These are phyloP conservation scores for Metschnikowia gelsemii DNA, from an alignment of 805 yeast genomes.

Conservation along the genomic window DNA sequence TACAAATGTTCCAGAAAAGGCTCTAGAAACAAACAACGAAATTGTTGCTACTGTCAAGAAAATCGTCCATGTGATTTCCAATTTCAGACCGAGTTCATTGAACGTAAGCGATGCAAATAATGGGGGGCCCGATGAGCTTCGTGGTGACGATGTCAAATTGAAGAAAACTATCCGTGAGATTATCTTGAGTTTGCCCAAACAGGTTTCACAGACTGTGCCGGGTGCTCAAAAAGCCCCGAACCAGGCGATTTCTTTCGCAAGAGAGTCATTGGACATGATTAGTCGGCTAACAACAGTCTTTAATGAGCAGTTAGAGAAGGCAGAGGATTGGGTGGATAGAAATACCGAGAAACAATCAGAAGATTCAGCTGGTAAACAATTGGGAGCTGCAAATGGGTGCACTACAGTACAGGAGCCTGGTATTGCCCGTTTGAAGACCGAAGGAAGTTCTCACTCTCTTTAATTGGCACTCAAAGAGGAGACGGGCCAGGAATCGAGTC, in stretches of 20 bases:
- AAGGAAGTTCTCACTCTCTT: constrained; percentile 7
- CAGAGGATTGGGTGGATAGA: constrained; percentile 76
- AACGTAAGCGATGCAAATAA: constrained; percentile 15
- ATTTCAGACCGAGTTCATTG: constrained; percentile 53
- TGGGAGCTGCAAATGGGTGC: constrained; percentile 1
- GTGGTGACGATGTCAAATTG: constrained; percentile 25
- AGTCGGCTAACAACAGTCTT: constrained; percentile 79
- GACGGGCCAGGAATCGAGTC: no score
- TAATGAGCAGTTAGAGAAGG: constrained; percentile 78
- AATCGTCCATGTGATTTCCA: constrained; percentile 80
- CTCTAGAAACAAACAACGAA: constrained; percentile 65
- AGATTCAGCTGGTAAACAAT: neutral
- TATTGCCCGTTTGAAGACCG: constrained; percentile 3
- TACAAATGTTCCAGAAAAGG: constrained; percentile 19
- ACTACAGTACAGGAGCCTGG: constrained; percentile 5
- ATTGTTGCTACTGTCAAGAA: constrained; percentile 87
- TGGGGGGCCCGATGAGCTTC: constrained; percentile 2
- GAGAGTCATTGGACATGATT: constrained; percentile 87
- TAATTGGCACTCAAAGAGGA: neutral
- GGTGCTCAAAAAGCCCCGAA: constrained; percentile 44
- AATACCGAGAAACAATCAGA: constrained; percentile 1
- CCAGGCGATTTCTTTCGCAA: constrained; percentile 75
- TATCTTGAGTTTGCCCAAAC: constrained; percentile 67
- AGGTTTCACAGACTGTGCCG: constrained; percentile 31
- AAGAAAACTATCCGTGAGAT: constrained; percentile 78